Conservation (phyloP, 148 eudicot genomes). For the Agrostemma githago region DNA sequence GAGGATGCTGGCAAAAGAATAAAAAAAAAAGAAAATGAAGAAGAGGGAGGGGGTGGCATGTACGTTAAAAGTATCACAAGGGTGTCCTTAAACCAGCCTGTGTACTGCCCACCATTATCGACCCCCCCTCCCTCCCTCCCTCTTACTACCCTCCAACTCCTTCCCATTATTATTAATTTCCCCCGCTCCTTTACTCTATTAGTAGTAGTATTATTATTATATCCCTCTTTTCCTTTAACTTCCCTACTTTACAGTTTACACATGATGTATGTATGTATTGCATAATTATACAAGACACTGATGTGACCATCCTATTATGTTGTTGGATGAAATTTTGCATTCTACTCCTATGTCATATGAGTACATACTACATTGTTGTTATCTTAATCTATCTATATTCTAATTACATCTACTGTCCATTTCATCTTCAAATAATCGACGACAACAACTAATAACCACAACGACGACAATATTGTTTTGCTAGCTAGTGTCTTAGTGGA, state of each 20-base stretch:
- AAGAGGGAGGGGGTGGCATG: slow-evolving; percentile 26
- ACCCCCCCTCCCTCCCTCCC: not conserved
- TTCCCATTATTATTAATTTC: not conserved
- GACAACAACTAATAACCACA: no score
- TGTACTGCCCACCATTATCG: slow-evolving; percentile 24
- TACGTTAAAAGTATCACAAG: slow-evolving; percentile 26
- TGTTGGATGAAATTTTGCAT: slow-evolving; percentile 4
- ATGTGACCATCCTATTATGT: not conserved
- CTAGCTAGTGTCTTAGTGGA: no score
- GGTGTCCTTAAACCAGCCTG: slow-evolving; percentile 29
- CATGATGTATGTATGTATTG: not conserved
- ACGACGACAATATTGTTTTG: no score
- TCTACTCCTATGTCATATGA: not conserved
- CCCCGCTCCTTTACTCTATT: not conserved
- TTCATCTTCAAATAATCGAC: no score
- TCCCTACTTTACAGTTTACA: not conserved
- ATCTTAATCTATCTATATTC: not conserved
- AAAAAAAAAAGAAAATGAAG: slow-evolving; percentile 5
- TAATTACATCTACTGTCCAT: no score
- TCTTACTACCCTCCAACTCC: slow-evolving; percentile 22
- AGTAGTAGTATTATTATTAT: not conserved
- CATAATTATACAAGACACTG: not conserved
- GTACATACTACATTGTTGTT: not conserved
- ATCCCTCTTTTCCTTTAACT: not conserved
- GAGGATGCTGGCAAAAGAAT: slow-evolving; percentile 23